These are phyloP conservation scores for Penicillium lividum DNA, from an alignment of 495 filamentous ascomycete genomes.

Conservation along the genomic window DNA sequence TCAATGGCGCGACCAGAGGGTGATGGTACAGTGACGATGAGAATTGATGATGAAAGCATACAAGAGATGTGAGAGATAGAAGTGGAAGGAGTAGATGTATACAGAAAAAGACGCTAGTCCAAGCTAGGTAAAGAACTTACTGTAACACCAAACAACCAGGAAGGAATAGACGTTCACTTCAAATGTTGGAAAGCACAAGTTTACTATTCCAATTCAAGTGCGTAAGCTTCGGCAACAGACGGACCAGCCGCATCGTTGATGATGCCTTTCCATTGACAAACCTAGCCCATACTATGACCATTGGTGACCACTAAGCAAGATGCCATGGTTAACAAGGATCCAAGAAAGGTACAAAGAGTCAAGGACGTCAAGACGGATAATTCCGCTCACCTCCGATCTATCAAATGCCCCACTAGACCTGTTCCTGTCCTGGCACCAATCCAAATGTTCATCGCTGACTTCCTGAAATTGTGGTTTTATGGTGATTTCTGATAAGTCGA, in stretches of 20 bases:
- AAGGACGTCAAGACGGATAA: constrained; percentile 3
- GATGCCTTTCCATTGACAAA: background rate
- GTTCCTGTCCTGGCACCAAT: too few relatives aligned
- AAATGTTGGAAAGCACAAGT: too few relatives aligned
- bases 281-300: background rate
- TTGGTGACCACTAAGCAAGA: background rate
- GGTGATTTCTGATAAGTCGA: too few relatives aligned
- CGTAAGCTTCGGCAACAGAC: background rate
- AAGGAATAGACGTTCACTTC: background rate
- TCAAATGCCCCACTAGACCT: background rate
- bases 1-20: background rate
- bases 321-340: background rate
- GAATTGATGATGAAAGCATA: background rate
- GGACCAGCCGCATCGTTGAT: background rate
- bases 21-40: background rate
- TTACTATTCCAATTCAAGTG: background rate
- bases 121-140: background rate
- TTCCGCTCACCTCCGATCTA: too few relatives aligned
- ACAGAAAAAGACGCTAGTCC: too few relatives aligned
- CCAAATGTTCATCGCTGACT: too few relatives aligned
- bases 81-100: background rate
- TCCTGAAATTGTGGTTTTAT: too few relatives aligned
- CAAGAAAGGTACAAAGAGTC: background rate
- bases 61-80: background rate
- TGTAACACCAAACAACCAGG: background rate